Evolutionary conservation across 75 land plant species (phyloP).

Genomic region (Sequoiadendron giganteum): DNA sequence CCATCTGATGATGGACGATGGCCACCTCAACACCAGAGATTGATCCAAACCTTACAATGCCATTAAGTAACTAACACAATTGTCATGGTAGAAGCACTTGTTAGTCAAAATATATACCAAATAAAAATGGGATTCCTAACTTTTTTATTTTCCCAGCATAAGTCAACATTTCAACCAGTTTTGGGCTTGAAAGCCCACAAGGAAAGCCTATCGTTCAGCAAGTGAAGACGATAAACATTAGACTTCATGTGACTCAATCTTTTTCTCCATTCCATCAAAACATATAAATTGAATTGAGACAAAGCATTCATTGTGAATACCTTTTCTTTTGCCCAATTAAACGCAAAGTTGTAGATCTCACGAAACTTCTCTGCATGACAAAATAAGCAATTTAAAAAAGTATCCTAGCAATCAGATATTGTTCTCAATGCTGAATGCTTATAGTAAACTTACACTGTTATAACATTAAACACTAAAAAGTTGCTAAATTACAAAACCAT

Average conservation of each 20-base stretch:
- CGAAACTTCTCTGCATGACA: conserved; percentile 82
- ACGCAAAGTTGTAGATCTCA: conserved; percentile 94
- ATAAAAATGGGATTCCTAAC: too few species aligned
- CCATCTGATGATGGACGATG: too few species aligned
- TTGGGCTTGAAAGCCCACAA: too few species aligned
- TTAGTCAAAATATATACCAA: too few species aligned
- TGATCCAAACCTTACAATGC: too few species aligned
- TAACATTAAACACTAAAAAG: neutral
- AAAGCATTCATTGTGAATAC: conserved; percentile 26
- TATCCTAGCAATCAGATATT: neutral
- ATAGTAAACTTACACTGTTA: neutral
- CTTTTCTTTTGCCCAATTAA: conserved; percentile 97
- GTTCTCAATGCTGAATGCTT: neutral
- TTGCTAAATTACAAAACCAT: neutral
- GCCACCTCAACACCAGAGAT: too few species aligned
- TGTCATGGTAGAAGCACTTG: too few species aligned
- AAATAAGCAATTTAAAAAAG: conserved; percentile 5
- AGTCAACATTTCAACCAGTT: too few species aligned
- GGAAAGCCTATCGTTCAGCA: too few species aligned
- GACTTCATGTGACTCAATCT: neutral
- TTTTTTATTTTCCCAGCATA: too few species aligned
- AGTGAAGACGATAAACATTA: too few species aligned
- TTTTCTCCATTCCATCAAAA: neutral
- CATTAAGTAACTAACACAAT: too few species aligned
- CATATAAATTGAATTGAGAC: neutral